Evolutionary conservation across 345 rosid species (phyloP).

Genomic region (Noccaea bulbosa): DNA sequence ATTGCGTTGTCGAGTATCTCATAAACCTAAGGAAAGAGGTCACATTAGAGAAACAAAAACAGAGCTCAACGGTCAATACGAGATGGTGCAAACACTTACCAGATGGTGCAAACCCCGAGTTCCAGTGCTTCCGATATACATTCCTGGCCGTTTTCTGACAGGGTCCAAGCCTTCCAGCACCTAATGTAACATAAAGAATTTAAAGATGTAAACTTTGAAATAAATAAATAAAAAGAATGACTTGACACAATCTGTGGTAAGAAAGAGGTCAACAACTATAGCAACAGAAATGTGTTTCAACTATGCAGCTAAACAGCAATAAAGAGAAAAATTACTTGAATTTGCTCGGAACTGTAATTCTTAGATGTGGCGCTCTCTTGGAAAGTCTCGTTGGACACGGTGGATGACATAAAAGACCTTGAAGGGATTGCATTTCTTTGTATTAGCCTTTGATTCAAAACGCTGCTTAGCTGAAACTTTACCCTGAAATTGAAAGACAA

Average conservation of each 20-base stretch:
- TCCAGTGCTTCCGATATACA: conserved; percentile 99
- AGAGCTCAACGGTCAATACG: background rate
- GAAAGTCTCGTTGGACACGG: conserved; percentile 56
- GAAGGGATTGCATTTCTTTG: conserved; percentile 49
- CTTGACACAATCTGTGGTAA: conserved; percentile 7
- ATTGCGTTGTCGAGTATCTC: conserved; percentile 97
- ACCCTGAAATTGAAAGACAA: conserved; percentile 49
- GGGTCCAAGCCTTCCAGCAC: conserved; percentile 98
- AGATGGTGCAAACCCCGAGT: conserved; percentile 98
- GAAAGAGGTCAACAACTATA: conserved; percentile 2
- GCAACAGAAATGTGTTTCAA: background rate
- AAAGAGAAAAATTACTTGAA: conserved; percentile 60
- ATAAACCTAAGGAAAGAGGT: conserved; percentile 64
- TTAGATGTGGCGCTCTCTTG: conserved; percentile 60
- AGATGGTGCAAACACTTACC: conserved; percentile 63
- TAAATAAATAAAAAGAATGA: background rate
- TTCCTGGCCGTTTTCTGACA: conserved; percentile 97
- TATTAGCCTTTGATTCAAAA: conserved; percentile 40
- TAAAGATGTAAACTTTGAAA: background rate
- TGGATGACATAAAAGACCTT: conserved; percentile 72
- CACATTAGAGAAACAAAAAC: conserved; percentile 15
- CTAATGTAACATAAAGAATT: conserved; percentile 45
- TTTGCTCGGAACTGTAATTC: conserved; percentile 84
- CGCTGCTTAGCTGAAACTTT: conserved; percentile 46
- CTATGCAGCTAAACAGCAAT: background rate